Percentiles rank a stretch among this genome's conserved stretches.
Evolutionary conservation across 2,329 filamentous ascomycete species (phyloP).

Genomic region (Aureobasidium sp.): DNA sequence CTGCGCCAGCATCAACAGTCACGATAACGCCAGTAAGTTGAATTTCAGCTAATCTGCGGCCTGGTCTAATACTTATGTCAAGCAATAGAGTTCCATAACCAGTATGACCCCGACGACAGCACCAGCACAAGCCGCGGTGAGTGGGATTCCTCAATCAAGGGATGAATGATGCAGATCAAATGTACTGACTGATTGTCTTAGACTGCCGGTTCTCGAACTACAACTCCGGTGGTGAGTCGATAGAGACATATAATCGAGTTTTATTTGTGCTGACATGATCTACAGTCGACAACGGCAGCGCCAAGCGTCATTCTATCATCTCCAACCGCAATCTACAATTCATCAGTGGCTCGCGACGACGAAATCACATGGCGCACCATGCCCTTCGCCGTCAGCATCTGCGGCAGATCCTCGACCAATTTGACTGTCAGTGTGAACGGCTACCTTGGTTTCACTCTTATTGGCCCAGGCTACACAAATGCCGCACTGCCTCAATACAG

Average conservation of each 20-base stretch:
- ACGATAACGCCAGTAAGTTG: slow-evolving; percentile 2
- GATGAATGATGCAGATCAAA: not conserved
- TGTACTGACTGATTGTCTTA: not conserved
- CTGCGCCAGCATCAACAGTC: not conserved
- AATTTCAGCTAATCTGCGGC: not conserved
- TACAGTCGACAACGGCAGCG: not conserved
- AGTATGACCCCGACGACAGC: not conserved
- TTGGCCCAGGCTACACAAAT: no score
- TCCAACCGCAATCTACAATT: not conserved
- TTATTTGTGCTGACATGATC: not conserved
- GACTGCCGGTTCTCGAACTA: not conserved
- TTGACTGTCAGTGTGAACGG: not conserved
- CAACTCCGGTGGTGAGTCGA: not conserved
- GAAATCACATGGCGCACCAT: not conserved
- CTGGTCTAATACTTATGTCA: slow-evolving; percentile 5
- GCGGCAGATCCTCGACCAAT: not conserved
- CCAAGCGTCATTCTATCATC: not conserved
- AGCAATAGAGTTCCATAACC: slow-evolving; percentile 1
- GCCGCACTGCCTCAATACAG: not conserved
- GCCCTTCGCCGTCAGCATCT: not conserved
- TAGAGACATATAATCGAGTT: no score
- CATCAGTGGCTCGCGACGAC: not conserved
- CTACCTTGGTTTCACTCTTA: not conserved
- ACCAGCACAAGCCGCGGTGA: not conserved
- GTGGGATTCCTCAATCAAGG: not conserved